Evolutionary conservation across 306 rosid genomes (phyloP), one percentile per base, ranked within the genome.

Genomic region (Prunus mira): DNA sequence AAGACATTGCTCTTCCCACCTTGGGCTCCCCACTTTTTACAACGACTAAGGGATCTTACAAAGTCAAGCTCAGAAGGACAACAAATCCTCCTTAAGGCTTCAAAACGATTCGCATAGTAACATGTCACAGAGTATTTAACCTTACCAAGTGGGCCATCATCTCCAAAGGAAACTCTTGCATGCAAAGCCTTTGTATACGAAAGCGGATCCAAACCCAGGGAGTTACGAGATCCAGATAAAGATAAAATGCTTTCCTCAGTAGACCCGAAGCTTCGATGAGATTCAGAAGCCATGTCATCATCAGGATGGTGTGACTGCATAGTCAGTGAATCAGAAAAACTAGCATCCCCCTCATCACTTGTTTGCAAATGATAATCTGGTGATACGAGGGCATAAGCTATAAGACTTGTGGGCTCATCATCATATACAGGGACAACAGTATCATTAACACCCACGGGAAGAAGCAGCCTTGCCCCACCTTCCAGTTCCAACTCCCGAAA

Each of bases 1-100:
- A 96, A 96, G 28, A 87, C 99, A 64, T 96, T 96, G 81, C 98
- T 96, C 91, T 96, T 96, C 18, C 99, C 99, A 73, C 99, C 99
- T 83, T 92, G 97, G 85, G 99, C 98, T 79, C 96, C 87, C 99
- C 99, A 96, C 75, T 87, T 89, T 89, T 89, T 96, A 77, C 99
- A 91, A 77, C 98, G 98, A 75, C 99, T 89, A 46, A 96, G 84
- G 79, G 99, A 96, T 86, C 98, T 91, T 78, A 92, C 66, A 58
- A 69, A 96, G 77, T 92, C 96, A 0, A 89, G 87, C 86, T 96
- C 99, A 5, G 97, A 92, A 76, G 93, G 88, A 79, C 99, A 96
- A 62, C 98, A 92, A 66, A 86, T 88, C 85, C 85, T 91, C 81
- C 99, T 84, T 71, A 96, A 81, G 81, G 93, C 93, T 66, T 91